Base-by-base conservation (phyloP, 345 rosid genomes). In the Populus tremula region DNA sequence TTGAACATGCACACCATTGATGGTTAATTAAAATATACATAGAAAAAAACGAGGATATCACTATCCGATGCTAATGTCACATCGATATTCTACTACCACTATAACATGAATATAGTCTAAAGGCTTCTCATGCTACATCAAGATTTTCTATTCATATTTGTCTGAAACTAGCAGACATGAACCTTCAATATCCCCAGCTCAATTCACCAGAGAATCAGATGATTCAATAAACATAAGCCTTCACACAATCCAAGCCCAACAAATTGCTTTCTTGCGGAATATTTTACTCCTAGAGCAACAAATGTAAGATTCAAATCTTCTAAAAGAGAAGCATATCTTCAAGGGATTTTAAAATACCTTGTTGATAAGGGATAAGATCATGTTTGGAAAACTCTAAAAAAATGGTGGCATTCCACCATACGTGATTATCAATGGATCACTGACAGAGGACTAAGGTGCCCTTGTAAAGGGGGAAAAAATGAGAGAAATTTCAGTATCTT, bases 291-390 rank as follows among this genome's bases (percentile, higher is more conserved):
- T 45, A 1, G 5, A 7, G 25, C 12, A 31, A 13, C 8, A 50
- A 39, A 27, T 53, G 66, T 49, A 43, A 67, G 74, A 72, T 76
- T 77, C 79, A 76, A 76, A 84, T 81, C 84, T 77, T 77, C 69
- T 33, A 70, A 85, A 83, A 67, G 81, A 75, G 81, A 77, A 79
- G 76, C 76, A 87, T 62, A 81, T 74, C 85, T 23, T 43, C 23
- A 2, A 31, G 2, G 12, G 45, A 41, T 41, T 41, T 41, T 41
- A 70, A 23, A 70, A 67, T 14, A n/a, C 3, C 23, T 64, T 16
- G 7, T 54, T 20, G 45, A 70, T 2, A 64, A 61, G 71, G 5
- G 70, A 85, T 47, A 47, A 47, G 2, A 47, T 16, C 25, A n/a
- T 9, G 14, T 76, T 65, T 43, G 69, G 59, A 77, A 67, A 56